Base-by-base conservation (phyloP, 257 asterid genomes). In the Rauvolfia tetraphylla region DNA sequence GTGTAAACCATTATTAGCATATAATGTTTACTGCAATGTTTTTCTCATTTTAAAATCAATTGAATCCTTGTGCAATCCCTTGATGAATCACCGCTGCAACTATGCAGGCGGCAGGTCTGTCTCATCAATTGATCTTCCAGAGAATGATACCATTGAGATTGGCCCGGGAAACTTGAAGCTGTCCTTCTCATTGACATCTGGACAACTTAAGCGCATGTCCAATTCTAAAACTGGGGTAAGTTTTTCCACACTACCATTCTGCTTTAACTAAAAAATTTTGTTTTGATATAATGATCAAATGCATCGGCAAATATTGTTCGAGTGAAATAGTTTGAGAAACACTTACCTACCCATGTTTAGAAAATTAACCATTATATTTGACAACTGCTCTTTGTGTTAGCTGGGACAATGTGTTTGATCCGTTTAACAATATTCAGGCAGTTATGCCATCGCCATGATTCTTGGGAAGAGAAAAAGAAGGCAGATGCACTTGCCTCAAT, bases 131-230 rank as follows among this genome's bases (percentile, higher is more conserved):
- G 77, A 72, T 46, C 51, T 71, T 83, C 84, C 86, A 70, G 74
- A 46, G 71, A 84, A 83, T 8, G 91, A 85, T 71, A 85, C 88
- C 53, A 61, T 88, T 38, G 88, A 87, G 75, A 80, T 93, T 80
- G 98, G 98, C 69, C 95, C 84, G 1, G 98, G 96, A 80, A 84
- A 89, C 81, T 80, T 91, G 83, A 93, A 89, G 74, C 79, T 88
- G 79, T 84, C 92, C 25, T 91, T 93, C 85, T 93, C 97, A 63
- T 83, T 88, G 56, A 71, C 81, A 77, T 82, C 98, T 38, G 97
- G 98, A 78, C 96, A 90, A 82, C 97, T 93, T 71, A 87, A 74
- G 54, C 90, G 87, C 85, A 84, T 93, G 80, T 81, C 72, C 80
- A 93, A 93, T 81, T 84, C 90, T 70, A 86, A 81, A 83, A 85